Evolutionary conservation across 371 early-diverging fungal species (phyloP), one percentile per base, ranked within the genome.

Genomic region (Mortierella sp.): DNA sequence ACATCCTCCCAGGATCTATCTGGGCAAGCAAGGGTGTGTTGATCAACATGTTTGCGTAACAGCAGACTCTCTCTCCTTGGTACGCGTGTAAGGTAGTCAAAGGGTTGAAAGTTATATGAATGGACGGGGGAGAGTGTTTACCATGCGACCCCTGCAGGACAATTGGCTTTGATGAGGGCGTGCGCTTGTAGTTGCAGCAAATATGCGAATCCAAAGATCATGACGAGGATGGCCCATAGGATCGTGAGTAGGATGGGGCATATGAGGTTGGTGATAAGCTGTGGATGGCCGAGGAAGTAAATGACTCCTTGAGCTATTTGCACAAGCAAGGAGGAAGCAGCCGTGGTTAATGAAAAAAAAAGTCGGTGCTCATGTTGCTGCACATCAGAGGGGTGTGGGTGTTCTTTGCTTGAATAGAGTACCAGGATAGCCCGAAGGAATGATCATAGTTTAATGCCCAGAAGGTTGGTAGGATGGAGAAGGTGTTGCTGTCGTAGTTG

Each of bases 141-240:
- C 87, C 87, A 87, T 16, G 87, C 87, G 4, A 86, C 61, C 68
- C 86, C 86, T 7, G 78, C 80, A 6, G 87, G 87, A 57, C 86
- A 87, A 30, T 84, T 70, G 23, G 78, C 86, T n/a, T 60, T 38
- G 34, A 86, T 85, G 16, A 87, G 74, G 0, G 87, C 87, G 64
- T 86, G 83, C 0, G 86, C 86, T 66, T 87, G 87, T 5, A 84
- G 31, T 10, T 68, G 54, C 28, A 73, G 64, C 9, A 73, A 57
- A 6, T 53, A 73, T 26, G 64, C 74, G 27, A 73, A 73, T 24
- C 58, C 74, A 55, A 73, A 73, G 24, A 64, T 48, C 26, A 64
- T 26, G n/a, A 23, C 64, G 26, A 43, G 61, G 19, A 73, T 61
- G 13, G 58, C 69, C 74, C 74, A 73, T 48, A 73, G n/a, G 19